Base-by-base conservation (phyloP, 1,284 basidiomycete species). In the Ceratobasidium sp. region DNA sequence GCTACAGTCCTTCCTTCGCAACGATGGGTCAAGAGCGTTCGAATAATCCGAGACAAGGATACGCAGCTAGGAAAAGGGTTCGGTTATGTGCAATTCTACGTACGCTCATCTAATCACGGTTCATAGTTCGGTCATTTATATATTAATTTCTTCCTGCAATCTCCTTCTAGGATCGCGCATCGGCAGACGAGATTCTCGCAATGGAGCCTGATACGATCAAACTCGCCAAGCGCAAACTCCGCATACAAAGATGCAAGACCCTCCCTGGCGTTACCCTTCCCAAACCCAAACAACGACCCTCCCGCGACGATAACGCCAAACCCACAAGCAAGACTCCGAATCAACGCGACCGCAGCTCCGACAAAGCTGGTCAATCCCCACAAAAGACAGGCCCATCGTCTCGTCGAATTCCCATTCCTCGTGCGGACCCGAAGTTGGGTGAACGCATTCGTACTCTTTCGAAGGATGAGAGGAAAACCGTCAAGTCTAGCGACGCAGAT, bases 21-120 rank as follows among this genome's bases (percentile, higher is more conserved):
- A 11, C 76, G 75, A 29, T 98, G 94, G 92, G 96, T 99, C 6
- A 89, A 89, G 7, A 89, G 89, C 33, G 96, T 99, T 9, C 89
- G 97, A 44, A 90, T 99, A 76, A 88, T 99, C 57, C 89, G 96
- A 57, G 97, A 99, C 83, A 90, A 90, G 79, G 95, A 95, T 74
- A 98, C 96, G 0, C 96, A 97, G 79, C 88, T 99, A 45, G 97
- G 97, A n/a, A 99, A 98, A 84, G 97, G 97, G 0, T 97, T 99
- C 81, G 97, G 93, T 11, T 99, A 99, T 81, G 91, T 99, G 9
- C 91, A 95, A 79, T 96, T 99, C 78, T 81, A 86, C 69, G 96
- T 95, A 56, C 77, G 80, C 11, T 50, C 31, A 33, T 54, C 53
- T 27, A 74, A n/a, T n/a, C n/a, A n/a, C n/a, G n/a, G n/a, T n/a